Conservation (phyloP, 2,329 filamentous ascomycete species). For the Fusarium solani-melongenae region DNA sequence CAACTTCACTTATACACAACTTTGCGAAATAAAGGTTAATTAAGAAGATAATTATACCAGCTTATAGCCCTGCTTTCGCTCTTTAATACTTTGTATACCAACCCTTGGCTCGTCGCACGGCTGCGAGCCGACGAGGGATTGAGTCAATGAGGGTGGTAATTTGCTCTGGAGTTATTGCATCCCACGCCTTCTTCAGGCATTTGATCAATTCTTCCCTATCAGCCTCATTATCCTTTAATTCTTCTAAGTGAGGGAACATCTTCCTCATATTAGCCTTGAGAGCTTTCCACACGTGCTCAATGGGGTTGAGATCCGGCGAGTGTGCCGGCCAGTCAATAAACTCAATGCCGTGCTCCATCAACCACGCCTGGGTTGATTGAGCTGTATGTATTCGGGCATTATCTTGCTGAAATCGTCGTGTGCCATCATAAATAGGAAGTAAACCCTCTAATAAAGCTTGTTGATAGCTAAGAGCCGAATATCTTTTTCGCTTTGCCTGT, state of each 20-base stretch:
- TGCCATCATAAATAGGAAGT: neutral
- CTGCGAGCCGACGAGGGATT: neutral
- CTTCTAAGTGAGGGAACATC: neutral
- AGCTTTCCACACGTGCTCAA: neutral
- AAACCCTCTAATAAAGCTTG: neutral
- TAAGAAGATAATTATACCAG: neutral
- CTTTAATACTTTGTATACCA: conserved; percentile 1
- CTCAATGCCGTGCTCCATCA: neutral
- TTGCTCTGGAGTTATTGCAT: neutral
- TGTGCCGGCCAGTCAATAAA: neutral
- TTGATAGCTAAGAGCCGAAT: neutral
- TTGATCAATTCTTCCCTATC: neutral
- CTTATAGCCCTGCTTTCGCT: neutral
- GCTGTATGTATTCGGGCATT: neutral
- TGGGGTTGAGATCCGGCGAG: conserved; percentile 9
- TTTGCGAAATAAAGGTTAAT: no score
- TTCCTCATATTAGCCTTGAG: neutral
- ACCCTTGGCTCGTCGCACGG: neutral
- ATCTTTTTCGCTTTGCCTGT: neutral
- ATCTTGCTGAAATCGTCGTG: neutral
- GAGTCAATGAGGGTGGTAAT: neutral
- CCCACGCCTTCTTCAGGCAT: neutral
- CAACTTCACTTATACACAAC: no score
- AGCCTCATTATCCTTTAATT: neutral
- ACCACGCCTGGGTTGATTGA: neutral